A percentile compares a stretch with the other conserved stretches of the same genome.
Conservation (phyloP, 176 grass and related monocot genomes). For the Triticum dicoccoides region DNA sequence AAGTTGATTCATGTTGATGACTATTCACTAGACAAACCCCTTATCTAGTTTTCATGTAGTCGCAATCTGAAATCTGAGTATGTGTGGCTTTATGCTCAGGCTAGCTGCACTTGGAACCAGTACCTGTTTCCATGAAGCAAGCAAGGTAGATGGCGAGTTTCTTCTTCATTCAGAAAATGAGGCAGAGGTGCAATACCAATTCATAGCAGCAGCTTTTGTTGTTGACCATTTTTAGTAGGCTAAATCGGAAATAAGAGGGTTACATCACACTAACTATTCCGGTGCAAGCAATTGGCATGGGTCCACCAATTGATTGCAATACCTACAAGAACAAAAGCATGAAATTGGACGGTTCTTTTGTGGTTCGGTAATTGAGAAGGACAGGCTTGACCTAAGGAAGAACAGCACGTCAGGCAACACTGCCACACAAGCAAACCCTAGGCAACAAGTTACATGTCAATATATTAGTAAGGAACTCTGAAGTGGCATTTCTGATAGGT, state of each 20-base stretch:
- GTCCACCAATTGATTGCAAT: not conserved
- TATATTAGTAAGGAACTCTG: not conserved
- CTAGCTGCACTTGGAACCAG: not conserved
- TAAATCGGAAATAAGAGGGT: not conserved
- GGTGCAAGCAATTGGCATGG: constrained; percentile 6
- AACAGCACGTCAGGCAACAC: not conserved
- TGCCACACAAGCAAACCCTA: not conserved
- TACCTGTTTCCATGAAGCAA: not conserved
- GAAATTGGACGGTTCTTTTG: constrained; percentile 1
- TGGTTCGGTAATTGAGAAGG: constrained; percentile 1
- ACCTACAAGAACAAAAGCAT: not conserved
- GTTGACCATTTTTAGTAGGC: not conserved
- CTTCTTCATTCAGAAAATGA: not conserved
- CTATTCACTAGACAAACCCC: not conserved
- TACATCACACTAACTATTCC: not conserved
- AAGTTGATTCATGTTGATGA: not conserved
- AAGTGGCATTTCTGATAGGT: constrained; percentile 11
- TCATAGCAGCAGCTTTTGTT: not conserved
- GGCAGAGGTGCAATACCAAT: not conserved
- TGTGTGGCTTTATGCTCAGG: not conserved
- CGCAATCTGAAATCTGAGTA: not conserved
- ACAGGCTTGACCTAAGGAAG: not conserved
- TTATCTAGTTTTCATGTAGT: not conserved
- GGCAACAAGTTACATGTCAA: not conserved
- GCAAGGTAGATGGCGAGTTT: not conserved